Base-by-base conservation (phyloP, 1,284 basidiomycete species). In the Abortiporus biennis region DNA sequence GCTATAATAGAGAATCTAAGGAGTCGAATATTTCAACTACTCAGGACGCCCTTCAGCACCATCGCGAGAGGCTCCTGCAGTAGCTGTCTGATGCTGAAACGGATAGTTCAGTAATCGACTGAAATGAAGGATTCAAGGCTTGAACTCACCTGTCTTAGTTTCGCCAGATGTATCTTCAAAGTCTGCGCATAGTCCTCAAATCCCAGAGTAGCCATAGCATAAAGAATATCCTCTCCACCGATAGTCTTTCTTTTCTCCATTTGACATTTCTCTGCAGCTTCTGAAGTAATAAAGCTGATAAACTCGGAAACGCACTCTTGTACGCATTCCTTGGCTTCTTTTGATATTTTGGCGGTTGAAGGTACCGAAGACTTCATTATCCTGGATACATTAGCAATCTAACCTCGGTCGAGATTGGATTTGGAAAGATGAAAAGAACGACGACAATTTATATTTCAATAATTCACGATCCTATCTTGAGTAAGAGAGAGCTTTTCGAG, bases 281-380 rank as follows among this genome's bases (percentile, higher is more conserved):
- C 91, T 27, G 81, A 85, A 22, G 91, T 93, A 62, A 97, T 90
- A 69, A 96, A 97, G 54, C 81, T 85, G 62, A 97, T 96, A 66
- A 95, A 93, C 68, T 97, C 94, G 31, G 87, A 92, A 38, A 95
- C 91, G 65, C 92, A 95, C 64, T 95, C 92, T 64, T 96, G 93
- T 36, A 96, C 90, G 63, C 88, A 92, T 65, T 96, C 92, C 62
- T 97, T 97, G 19, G 93, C 91, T 65, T 96, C 93, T 62, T 95
- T 95, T 2, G 92, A 90, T 54, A 97, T 94, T 67, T 97, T 97
- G 16, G 92, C 91, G n/a, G 88, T 89, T 1, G 81, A 71, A 0
- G 93, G 93, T 2, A 97, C 80, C 2, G 87, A 74, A 25, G 80
- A 70, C 60, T 96, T 96, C 93, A 97, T 97, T 55, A 97, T 93